Evolutionary conservation across 352 stramenopile genomes (phyloP).

Genomic region (Pythium guiyangense): DNA sequence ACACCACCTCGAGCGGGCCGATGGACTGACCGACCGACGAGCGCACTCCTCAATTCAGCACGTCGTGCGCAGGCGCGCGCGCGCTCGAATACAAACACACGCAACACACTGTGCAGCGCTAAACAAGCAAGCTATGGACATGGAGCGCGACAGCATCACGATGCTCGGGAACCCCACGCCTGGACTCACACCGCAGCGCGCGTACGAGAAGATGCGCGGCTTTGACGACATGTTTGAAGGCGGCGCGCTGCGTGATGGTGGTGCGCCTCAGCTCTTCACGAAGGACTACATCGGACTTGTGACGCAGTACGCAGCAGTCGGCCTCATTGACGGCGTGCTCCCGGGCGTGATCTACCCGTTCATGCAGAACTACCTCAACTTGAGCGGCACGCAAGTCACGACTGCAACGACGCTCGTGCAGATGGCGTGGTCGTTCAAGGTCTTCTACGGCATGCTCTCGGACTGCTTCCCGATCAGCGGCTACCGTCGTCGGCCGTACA

Average conservation of each 20-base stretch:
- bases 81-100: too few species aligned
- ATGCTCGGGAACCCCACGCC: conserved; percentile 1
- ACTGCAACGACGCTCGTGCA: conserved; percentile 26
- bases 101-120: too few species aligned
- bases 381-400: conserved; percentile 26
- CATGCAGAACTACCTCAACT: conserved; percentile 35
- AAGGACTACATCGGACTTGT: conserved; percentile 19
- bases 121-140: too few species aligned
- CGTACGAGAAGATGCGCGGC: conserved; percentile 9
- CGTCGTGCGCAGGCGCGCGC: too few species aligned
- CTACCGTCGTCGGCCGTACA: conserved; percentile 46
- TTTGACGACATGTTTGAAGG: conserved; percentile 12
- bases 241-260: conserved; percentile 16
- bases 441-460: conserved; percentile 51
- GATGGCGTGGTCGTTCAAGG: conserved; percentile 37
- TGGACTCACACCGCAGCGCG: background rate
- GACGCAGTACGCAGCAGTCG: conserved; percentile 19
- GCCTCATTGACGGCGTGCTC: conserved; percentile 18
- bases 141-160: conserved; percentile 6
- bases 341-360: conserved; percentile 19
- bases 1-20: too few species aligned
- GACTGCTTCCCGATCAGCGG: conserved; percentile 49
- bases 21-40: too few species aligned
- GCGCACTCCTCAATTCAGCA: too few species aligned
- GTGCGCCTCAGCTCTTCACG: conserved; percentile 9